phyloP scores from a whole-genome alignment of 306 rosid species.

The Lotus japonicus region DNA sequence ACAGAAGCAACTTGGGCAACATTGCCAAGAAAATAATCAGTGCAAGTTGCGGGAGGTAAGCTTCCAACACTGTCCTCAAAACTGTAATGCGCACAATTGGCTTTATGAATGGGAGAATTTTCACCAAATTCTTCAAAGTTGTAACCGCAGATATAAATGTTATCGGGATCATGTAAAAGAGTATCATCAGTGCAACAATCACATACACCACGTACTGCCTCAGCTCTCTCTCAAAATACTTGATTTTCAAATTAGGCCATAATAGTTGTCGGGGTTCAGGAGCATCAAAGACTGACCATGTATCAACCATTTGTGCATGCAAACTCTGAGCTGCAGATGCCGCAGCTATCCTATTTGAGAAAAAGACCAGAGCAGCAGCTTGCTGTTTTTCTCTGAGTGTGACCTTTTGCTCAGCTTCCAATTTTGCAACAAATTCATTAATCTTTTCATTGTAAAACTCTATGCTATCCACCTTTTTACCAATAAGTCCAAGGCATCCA shows the following conservation, averaged over 20 bases:
- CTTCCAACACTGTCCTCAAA: conserved; percentile 69
- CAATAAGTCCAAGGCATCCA: conserved; percentile 74
- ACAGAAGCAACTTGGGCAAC: conserved; percentile 70
- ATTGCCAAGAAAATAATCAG: conserved; percentile 69
- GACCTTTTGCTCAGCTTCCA: conserved; percentile 73
- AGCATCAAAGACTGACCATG: conserved; percentile 65
- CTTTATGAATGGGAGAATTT: conserved; percentile 72
- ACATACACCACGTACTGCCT: conserved; percentile 63
- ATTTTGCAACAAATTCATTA: conserved; percentile 43
- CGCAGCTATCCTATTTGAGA: conserved; percentile 60
- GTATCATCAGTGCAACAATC: conserved; percentile 54
- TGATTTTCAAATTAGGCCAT: conserved; percentile 75
- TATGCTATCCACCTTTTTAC: conserved; percentile 76
- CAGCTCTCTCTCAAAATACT: conserved; percentile 47
- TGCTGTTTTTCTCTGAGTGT: conserved; percentile 86
- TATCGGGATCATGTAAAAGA: conserved; percentile 86
- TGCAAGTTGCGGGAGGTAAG: conserved; percentile 90
- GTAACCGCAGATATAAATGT: conserved; percentile 63
- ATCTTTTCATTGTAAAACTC: conserved; percentile 56
- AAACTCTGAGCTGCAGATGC: conserved; percentile 88
- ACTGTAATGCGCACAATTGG: conserved; percentile 26
- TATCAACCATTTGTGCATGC: conserved; percentile 67
- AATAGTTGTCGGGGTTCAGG: conserved; percentile 69
- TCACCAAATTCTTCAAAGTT: conserved; percentile 56
- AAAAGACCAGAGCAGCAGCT: conserved; percentile 68